Base-by-base conservation (phyloP, 768 basidiomycete genomes). In the Phaffia australis region DNA sequence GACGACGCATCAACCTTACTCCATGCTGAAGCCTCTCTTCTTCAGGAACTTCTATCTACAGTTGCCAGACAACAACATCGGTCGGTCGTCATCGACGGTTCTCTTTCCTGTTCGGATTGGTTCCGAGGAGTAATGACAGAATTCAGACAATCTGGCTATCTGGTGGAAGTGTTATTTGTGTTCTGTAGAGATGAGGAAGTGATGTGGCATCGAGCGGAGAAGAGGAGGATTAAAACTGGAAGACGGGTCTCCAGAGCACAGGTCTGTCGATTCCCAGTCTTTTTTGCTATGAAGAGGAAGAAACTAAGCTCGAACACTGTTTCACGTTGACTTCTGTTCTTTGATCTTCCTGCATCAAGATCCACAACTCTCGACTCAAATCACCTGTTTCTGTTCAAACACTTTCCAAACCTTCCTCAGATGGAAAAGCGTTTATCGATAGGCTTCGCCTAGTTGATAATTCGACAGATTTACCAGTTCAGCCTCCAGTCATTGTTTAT, bases 131-230 rank as follows among this genome's bases (percentile, higher is more conserved):
- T 71, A 23, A 74, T 74, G 72, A 55, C 62, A 59, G 29, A 46
- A 6, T 71, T 64, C 65, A 21, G 65, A 9, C 56, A 71, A 8
- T 59, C 42, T 0, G 71, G 69, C 16, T 74, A 73, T 65, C 58
- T 62, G n/a, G 66, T 72, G 47, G 72, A 73, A 67, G 72, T 74
- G 49, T 52, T 74, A 35, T 74, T 74, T 35, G 74, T 74, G 54
- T 73, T 72, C 42, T 71, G 72, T 2, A 42, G 55, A 4, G 70
- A 71, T 18, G 69, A 72, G 49, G 65, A 69, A 4, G 68, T 60
- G 35, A 74, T 74, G 73, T 30, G 69, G 42, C n/a, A 56, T 27
- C 70, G 74, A 2, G 73, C 73, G 11, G 66, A 69, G 16, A 57
- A 52, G n/a, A 68, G 74, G 25, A 70, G 69, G 35, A 64, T 71